Evolutionary conservation across 2,329 filamentous ascomycete species (phyloP).

Genomic region (Ascomycota sp.): DNA sequence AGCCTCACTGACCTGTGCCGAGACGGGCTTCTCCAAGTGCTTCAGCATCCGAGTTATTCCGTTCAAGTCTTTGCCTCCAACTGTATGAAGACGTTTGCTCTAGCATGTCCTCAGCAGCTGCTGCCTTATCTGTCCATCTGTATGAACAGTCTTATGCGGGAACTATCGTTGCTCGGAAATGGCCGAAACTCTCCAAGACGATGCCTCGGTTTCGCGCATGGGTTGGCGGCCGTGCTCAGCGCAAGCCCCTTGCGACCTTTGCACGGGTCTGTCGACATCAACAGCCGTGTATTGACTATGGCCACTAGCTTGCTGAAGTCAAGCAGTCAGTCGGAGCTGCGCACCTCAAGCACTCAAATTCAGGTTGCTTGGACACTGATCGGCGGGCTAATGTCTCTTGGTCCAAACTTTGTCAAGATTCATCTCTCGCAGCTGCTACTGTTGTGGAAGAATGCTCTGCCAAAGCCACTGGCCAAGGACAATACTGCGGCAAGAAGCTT

Average conservation of each 20-base stretch:
- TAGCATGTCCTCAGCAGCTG: conserved; percentile 82
- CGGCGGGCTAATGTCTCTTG: conserved; percentile 86
- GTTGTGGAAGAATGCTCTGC: conserved; percentile 91
- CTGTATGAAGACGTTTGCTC: conserved; percentile 68
- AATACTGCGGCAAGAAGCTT: conserved; percentile 68
- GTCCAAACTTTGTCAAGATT: conserved; percentile 96
- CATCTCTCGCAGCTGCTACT: conserved; percentile 85
- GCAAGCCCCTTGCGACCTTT: conserved; percentile 74
- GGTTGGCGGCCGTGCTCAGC: conserved; percentile 74
- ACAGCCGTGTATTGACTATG: conserved; percentile 76
- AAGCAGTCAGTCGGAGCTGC: conserved; percentile 74
- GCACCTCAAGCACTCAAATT: conserved; percentile 82
- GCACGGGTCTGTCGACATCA: conserved; percentile 89
- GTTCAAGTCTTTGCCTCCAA: conserved; percentile 81
- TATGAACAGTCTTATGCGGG: conserved; percentile 83
- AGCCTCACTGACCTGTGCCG: conserved; percentile 64
- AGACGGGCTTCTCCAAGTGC: conserved; percentile 70
- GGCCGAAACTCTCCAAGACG: conserved; percentile 61
- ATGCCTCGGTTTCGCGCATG: conserved; percentile 82
- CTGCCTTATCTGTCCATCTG: conserved; percentile 82
- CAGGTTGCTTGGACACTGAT: conserved; percentile 97
- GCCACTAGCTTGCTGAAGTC: conserved; percentile 84
- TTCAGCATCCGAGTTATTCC: conserved; percentile 89
- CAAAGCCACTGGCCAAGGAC: conserved; percentile 83
- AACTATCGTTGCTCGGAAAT: conserved; percentile 57